These are phyloP conservation scores for Candida quercuum DNA, from an alignment of 805 yeast genomes.

Conservation along the genomic window DNA sequence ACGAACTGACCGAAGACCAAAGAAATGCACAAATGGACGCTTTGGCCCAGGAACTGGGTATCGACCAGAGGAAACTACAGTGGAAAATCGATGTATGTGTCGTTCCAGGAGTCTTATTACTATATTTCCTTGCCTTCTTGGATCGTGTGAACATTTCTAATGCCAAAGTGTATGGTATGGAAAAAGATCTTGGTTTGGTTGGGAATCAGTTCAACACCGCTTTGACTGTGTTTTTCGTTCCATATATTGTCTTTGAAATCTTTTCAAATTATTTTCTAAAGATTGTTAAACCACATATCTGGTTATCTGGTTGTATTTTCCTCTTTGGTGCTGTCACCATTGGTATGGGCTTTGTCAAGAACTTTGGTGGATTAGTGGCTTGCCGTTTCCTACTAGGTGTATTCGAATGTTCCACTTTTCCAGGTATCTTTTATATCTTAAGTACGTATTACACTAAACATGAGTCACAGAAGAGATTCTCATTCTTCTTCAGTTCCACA, in stretches of 20 bases:
- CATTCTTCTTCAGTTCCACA: conserved; percentile 46
- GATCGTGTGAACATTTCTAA: conserved; percentile 82
- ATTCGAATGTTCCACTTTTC: conserved; percentile 49
- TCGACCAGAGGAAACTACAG: conserved; percentile 52
- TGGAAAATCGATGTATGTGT: conserved; percentile 64
- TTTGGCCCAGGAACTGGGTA: conserved; percentile 39
- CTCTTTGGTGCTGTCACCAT: conserved; percentile 38
- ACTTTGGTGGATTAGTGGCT: conserved; percentile 41
- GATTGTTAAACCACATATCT: conserved; percentile 32
- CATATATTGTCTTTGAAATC: conserved; percentile 36
- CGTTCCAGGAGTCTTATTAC: conserved; percentile 69
- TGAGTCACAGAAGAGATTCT: conserved; percentile 43
- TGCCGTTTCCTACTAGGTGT: conserved; percentile 48
- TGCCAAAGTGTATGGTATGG: conserved; percentile 70
- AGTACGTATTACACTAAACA: conserved; percentile 43
- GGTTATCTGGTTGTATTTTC: conserved; percentile 30
- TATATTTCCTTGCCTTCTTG: conserved; percentile 71
- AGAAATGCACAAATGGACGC: conserved; percentile 20
- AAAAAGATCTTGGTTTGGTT: conserved; percentile 43
- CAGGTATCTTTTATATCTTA: conserved; percentile 42
- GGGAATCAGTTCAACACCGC: conserved; percentile 39
- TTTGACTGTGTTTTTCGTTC: conserved; percentile 42
- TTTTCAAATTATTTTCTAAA: conserved; percentile 34
- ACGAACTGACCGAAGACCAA: conserved; percentile 11
- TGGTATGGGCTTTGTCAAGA: conserved; percentile 37